phyloP scores from a whole-genome alignment of 305 asterid species.

The Fraxinus xanthoxyloides region DNA sequence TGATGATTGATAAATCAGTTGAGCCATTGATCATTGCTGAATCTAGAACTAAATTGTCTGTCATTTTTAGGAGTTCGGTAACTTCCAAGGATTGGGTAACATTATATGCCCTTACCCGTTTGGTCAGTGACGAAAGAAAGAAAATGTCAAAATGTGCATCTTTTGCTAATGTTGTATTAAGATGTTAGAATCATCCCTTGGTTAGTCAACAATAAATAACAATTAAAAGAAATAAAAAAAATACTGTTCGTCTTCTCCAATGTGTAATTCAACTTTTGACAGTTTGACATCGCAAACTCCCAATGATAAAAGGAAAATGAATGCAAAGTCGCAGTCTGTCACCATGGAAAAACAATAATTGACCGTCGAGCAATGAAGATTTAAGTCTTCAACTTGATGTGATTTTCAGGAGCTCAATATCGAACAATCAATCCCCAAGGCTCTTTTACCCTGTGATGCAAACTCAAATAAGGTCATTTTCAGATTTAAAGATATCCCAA shows the following conservation, averaged over 20 bases:
- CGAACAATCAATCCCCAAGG: constrained; percentile 95
- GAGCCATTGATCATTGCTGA: neutral
- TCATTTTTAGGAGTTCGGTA: neutral
- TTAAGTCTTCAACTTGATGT: constrained; percentile 44
- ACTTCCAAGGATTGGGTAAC: neutral
- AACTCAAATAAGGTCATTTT: constrained; percentile 41
- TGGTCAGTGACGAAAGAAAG: neutral
- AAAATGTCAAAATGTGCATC: neutral
- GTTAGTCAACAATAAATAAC: neutral
- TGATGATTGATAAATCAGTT: neutral
- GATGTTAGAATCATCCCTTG: neutral
- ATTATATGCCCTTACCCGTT: neutral
- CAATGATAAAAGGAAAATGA: too few relatives aligned
- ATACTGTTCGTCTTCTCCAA: too few relatives aligned
- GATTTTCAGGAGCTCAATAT: constrained; percentile 84
- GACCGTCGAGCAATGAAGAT: neutral
- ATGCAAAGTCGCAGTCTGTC: neutral
- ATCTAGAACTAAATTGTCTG: neutral
- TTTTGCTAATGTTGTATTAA: neutral
- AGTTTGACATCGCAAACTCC: neutral
- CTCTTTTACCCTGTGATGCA: constrained; percentile 81
- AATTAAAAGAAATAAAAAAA: neutral
- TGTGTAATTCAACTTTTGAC: neutral
- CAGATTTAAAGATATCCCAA: constrained; percentile 72
- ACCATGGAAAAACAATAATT: neutral